Percentiles rank a stretch among this genome's conserved stretches.
phyloP scores from a whole-genome alignment of 371 early-diverging fungal species.

The Apophysomyces elegans region DNA sequence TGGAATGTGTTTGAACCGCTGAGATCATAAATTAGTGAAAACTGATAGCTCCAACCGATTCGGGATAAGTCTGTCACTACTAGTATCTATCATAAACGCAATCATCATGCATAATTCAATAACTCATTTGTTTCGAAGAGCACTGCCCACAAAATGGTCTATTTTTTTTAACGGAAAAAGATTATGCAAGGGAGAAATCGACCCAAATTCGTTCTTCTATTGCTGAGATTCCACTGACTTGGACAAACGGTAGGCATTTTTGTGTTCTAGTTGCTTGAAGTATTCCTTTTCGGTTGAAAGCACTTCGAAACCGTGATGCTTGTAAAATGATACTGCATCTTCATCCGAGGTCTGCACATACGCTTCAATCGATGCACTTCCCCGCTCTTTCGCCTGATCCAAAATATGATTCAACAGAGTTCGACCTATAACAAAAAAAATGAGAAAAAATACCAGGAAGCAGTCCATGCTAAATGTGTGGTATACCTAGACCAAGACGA shows the following conservation, averaged over 20 bases:
- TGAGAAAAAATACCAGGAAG: background rate
- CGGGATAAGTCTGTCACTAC: too few species aligned
- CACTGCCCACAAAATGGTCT: too few species aligned
- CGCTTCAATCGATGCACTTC: slow-evolving; percentile 63
- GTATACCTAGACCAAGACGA: slow-evolving; percentile 71
- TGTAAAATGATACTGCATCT: slow-evolving; percentile 83
- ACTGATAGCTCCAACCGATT: too few species aligned
- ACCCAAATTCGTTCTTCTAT: background rate
- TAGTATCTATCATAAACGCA: too few species aligned
- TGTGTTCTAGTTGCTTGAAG: slow-evolving; percentile 81
- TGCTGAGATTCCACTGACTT: slow-evolving; percentile 21
- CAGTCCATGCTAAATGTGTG: background rate
- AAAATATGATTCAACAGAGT: slow-evolving; percentile 56
- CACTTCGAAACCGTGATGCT: slow-evolving; percentile 74
- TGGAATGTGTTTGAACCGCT: too few species aligned
- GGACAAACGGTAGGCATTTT: slow-evolving; percentile 79
- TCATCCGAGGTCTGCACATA: slow-evolving; percentile 88
- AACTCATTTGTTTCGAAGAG: too few species aligned
- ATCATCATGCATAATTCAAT: too few species aligned
- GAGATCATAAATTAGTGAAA: too few species aligned
- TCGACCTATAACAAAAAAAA: slow-evolving; percentile 44
- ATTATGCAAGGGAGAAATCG: too few species aligned
- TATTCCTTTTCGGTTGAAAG: slow-evolving; percentile 66
- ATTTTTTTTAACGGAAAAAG: too few species aligned
- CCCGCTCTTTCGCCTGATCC: slow-evolving; percentile 34